Base-by-base conservation (phyloP, 805 yeast genomes). In the Metschnikowia borealis region DNA sequence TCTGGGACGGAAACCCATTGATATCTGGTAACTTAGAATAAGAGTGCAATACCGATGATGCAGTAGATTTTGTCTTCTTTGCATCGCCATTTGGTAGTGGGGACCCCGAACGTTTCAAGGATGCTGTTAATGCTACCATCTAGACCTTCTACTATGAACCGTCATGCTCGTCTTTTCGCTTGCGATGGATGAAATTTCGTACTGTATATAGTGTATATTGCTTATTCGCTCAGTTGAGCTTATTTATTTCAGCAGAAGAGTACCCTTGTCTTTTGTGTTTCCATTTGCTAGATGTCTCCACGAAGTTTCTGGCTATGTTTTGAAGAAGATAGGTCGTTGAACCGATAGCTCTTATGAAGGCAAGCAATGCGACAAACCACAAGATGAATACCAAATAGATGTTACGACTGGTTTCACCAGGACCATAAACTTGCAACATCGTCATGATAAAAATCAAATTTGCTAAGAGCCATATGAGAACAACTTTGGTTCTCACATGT, bases 401-500 rank as follows among this genome's bases (percentile, higher is more conserved):
- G 72, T 94, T 91, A 20, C 56, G 56, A 10, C 57, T 62, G 18
- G 81, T 75, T 38, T 86, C 79, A 47, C 83, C 84, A 2, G 91
- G 80, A 6, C 77, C 72, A 62, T 84, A 91, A 17, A 90, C 85
- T 67, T 92, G 96, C 14, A 91, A 80, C 68, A 94, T 85, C 6
- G 94, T 82, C 91, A 92, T 85, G 41, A 89, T 84, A 58, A 94
- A 75, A 21, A 91, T 71, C 61, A 89, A 71, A 65, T 94, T 94
- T 26, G 87, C 74, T 44, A 91, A 75, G 77, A 94, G 80, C 99
- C 99, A 94, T n/a, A 82, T 70, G 61, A 94, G 79, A n/a, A 94
- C 99, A 47, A 94, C 97, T 57, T 94, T 80, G 1, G 99, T 89
- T 71, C 99, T 83, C 20, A 94, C 86, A 64, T 92, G 96, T 63